phyloP scores from a whole-genome alignment of 345 rosid species.

The Populus davidiana region DNA sequence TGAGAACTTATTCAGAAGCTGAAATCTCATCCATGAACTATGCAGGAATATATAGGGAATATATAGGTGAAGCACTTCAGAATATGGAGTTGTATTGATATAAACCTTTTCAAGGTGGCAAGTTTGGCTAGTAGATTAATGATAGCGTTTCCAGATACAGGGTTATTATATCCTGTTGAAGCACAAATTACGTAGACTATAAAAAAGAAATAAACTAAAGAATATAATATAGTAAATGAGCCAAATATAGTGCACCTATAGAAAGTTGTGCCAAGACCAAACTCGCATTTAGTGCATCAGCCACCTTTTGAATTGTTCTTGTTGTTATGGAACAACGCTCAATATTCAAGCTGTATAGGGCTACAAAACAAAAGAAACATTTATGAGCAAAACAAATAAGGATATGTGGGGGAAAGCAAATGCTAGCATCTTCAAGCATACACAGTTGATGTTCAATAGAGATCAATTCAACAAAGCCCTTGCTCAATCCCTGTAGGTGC shows the following conservation, averaged over 20 bases:
- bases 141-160: conserved; percentile 62
- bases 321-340: conserved; percentile 83
- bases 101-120: conserved; percentile 56
- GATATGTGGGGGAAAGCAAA: background rate
- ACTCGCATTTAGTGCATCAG: conserved; percentile 54
- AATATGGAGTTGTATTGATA: background rate
- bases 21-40: background rate
- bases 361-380: conserved; percentile 36
- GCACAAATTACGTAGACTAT: conserved; percentile 8
- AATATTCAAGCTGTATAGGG: conserved; percentile 74
- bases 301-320: conserved; percentile 71
- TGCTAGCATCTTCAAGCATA: background rate
- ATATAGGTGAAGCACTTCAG: background rate
- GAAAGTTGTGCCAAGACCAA: conserved; percentile 69
- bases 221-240: conserved; percentile 7
- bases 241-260: conserved; percentile 47
- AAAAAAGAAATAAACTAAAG: background rate
- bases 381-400: background rate
- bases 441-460: background rate
- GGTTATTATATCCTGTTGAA: conserved; percentile 64
- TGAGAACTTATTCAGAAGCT: background rate
- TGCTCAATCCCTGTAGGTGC: background rate
- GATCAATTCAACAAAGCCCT: background rate
- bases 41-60: background rate
- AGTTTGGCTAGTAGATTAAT: conserved; percentile 60